phyloP scores from a whole-genome alignment of 1,139 yeast genomes.

The Wickerhamomyces sp. region DNA sequence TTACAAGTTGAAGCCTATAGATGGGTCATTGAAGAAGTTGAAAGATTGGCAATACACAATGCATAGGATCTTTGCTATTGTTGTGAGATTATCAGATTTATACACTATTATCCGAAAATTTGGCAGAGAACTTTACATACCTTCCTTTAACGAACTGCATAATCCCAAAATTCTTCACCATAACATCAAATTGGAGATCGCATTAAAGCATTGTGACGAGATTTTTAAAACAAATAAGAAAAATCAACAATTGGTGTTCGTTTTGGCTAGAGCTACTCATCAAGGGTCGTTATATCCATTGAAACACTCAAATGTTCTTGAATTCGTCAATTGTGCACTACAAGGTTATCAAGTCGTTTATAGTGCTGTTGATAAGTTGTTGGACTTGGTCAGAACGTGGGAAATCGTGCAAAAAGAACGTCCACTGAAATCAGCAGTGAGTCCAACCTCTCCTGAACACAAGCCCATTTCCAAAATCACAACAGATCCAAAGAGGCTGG shows the following conservation, averaged over 20 bases:
- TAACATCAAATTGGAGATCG: conserved; percentile 14
- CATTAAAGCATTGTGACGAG: conserved; percentile 37
- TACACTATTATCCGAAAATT: conserved; percentile 39
- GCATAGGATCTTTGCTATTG: conserved; percentile 44
- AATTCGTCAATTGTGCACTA: conserved; percentile 28
- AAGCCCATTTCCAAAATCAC: conserved; percentile 5
- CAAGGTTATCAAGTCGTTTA: conserved; percentile 22
- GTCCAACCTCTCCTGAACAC: conserved; percentile 11
- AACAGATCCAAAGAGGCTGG: conserved; percentile 15
- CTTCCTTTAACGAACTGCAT: conserved; percentile 36
- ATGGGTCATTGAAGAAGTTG: conserved; percentile 23
- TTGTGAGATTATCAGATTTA: conserved; percentile 42
- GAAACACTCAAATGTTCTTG: conserved; percentile 34
- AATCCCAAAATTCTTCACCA: conserved; percentile 36
- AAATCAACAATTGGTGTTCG: conserved; percentile 48
- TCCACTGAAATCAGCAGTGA: conserved; percentile 8
- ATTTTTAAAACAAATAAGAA: conserved; percentile 42
- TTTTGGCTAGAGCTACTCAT: conserved; percentile 43
- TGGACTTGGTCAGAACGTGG: conserved; percentile 27
- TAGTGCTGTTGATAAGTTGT: conserved; percentile 19
- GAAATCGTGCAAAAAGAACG: conserved; percentile 14
- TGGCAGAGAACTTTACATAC: conserved; percentile 40
- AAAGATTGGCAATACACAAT: conserved; percentile 37
- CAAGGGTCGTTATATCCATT: conserved; percentile 37
- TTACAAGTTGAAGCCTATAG: conserved; percentile 17